Base-by-base conservation (phyloP, 2,329 filamentous ascomycete genomes). In the Pyrenochaeta sp. region DNA sequence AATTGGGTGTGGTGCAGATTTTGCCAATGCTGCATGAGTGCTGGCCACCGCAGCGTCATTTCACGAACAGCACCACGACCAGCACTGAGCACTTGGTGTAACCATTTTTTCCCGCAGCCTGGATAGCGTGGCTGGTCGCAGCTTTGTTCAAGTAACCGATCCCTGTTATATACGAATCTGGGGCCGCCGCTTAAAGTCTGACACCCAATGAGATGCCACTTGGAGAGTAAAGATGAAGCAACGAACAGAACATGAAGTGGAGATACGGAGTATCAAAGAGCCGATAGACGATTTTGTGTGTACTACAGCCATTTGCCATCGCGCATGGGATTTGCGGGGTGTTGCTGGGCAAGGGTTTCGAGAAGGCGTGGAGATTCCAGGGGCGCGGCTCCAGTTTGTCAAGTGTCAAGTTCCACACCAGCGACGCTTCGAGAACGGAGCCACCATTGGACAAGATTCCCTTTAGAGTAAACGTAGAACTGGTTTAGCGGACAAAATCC, bases 131-230 rank as follows among this genome's bases (percentile, higher is more conserved):
- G 25, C 48, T 56, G 58, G 55, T 56, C 51, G 52, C 47, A 58
- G 64, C 43, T 57, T 57, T 55, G 43, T 64, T 61, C 40, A 59
- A 50, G 52, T 55, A 60, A 58, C 69, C 66, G 59, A 69, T 66
- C 63, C 69, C 61, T 65, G 66, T 47, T 51, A 47, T 45, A 46
- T 36, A 56, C 54, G 58, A 56, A 58, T 58, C 48, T 62, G 56
- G 58, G 50, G 53, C 52, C 61, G 64, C 64, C 62, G 64, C 61
- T 65, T 72, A 65, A 66, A 62, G 40, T 55, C 46, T 42, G n/a
- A 48, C 44, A 47, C 51, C 64, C 62, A 69, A 68, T 67, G 36
- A 50, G 30, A 44, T 30, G 43, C 51, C 13, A 25, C 19, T 30
- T 15, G 42, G 44, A 58, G 36, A 59, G 45, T 54, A 48, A 44